Base-by-base conservation (phyloP, 495 filamentous ascomycete genomes). In the Podospora appendiculata region DNA sequence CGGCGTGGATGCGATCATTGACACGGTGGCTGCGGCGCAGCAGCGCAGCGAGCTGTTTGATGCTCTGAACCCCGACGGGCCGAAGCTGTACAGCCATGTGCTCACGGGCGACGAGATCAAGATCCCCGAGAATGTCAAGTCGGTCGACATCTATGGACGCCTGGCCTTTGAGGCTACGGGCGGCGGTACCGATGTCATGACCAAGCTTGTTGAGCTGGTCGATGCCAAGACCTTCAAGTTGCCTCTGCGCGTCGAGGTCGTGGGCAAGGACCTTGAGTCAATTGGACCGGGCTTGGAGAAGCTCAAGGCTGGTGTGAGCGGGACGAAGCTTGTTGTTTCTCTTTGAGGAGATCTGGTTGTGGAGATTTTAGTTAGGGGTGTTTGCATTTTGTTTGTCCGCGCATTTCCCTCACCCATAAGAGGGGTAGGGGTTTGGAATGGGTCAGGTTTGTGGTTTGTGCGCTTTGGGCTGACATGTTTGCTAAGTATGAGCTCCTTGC, bases 1-100 rank as follows among this genome's bases (percentile, higher is more conserved):
- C 3, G 73, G 73, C 0, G 71, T 74, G 3, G 72, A 75, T 41
- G 67, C 64, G 0, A 70, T 77, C 32, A 19, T 75, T 11, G 73
- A 77, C 45, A 54, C 61, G 9, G 61, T 66, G 1, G 54, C 48
- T 2, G 57, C 42, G 33, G 61, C 52, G 7, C 57, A 53, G 4
- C 63, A 57, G 7, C 38, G 51, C 18, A 39, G 35, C 3, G 39
- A 19, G 6, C 10, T 62, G 7, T 66, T 52, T 14, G 56, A 43
- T 4, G 51, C 46, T 19, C 47, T 68, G 39, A 56, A 47, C 6
- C 14, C 53, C 18, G 56, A 53, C 14, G 69, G 73, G 7, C 63
- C 68, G 10, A 66, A 63, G 60, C 55, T 60, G 34, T 71, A 66
- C 59, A 58, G 58, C 6, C 50, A 65, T 6, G 63, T 74, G 13